Percentiles rank a stretch among this genome's conserved stretches.
Evolutionary conservation across 495 filamentous ascomycete genomes (phyloP).

Genomic region (Penicillium paradoxum): DNA sequence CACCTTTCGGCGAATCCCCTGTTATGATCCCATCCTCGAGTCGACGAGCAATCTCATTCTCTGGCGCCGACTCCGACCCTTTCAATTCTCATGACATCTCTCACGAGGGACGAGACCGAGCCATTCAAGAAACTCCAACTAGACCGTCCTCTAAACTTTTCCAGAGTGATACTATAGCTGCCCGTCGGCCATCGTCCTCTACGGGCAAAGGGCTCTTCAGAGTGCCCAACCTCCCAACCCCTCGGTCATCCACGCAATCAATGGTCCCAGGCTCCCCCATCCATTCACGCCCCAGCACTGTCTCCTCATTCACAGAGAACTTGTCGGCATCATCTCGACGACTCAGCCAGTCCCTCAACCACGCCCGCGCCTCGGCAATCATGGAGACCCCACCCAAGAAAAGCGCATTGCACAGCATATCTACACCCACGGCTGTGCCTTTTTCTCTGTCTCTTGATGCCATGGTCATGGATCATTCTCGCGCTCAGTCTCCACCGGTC

Average conservation of each 20-base stretch:
- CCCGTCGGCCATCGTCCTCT: constrained; percentile 12
- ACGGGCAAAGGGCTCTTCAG: constrained; percentile 29
- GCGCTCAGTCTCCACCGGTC: constrained; percentile 12
- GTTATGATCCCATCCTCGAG: constrained; percentile 25
- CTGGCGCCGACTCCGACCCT: constrained; percentile 22
- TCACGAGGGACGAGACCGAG: constrained; percentile 11
- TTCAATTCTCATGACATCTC: constrained; percentile 12
- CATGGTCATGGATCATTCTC: constrained; percentile 3
- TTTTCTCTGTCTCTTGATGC: not conserved
- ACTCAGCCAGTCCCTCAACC: constrained; percentile 10
- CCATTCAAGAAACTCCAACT: constrained; percentile 52
- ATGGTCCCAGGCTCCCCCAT: constrained; percentile 32
- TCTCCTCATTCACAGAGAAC: constrained; percentile 1
- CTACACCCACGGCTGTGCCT: constrained; percentile 9
- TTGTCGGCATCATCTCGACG: constrained; percentile 8
- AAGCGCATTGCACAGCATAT: constrained; percentile 9
- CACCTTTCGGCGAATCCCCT: constrained; percentile 21
- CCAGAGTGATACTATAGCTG: constrained; percentile 11
- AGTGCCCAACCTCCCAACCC: constrained; percentile 37
- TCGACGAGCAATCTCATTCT: constrained; percentile 24
- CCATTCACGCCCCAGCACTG: constrained; percentile 23
- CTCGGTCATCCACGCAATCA: constrained; percentile 20
- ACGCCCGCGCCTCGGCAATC: constrained; percentile 19
- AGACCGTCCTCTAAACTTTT: constrained; percentile 38
- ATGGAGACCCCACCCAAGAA: constrained; percentile 42